Evolutionary conservation across 129 eudicot genomes (phyloP), one percentile per base, ranked within the genome.

Genomic region (Chrysanthemum lavandulifolium): DNA sequence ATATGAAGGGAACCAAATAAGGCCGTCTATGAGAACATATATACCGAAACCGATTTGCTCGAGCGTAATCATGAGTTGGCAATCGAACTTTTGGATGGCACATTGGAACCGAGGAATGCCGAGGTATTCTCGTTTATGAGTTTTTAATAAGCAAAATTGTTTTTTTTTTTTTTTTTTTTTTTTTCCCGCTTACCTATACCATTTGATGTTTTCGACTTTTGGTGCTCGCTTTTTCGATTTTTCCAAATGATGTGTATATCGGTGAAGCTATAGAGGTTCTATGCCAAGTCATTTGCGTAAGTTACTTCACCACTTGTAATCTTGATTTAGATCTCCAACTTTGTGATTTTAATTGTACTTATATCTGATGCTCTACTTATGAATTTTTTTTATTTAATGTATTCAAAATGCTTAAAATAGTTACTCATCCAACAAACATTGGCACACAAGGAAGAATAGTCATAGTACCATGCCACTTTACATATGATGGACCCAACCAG

Each of bases 221-320:
- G 55, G 43, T 70, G 47, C 68, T 78, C 47, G 27, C 0, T 25
- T 25, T 25, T 59, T 73, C 75, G 98, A 93, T 94, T 57, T 87
- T 82, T 71, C 98, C 98, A 49, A 83, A 88, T 75, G 96, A 94
- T 81, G 89, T 90, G 7, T 88, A 79, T 78, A 84, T 90, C 51
- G 95, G 87, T 43, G 97, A 94, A 23, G 79, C 87, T 40, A 49
- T 90, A 77, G 91, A 86, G 69, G 84, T 83, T n/a, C n/a, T n/a
- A n/a, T 72, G 86, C 96, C 73, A 94, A 87, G 78, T 79, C 89
- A 66, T 79, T 82, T 71, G 85, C 84, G 97, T 94, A 63, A 72
- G 81, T 65, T 61, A 75, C 76, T 65, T 58, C 50, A 11, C 43
- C 13, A 40, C 8, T 51, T 61, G 3, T 59, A 63, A 8, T 23